Percentiles rank a stretch among this genome's conserved stretches.
phyloP scores from a whole-genome alignment of 176 grass and related monocot species.

The Musa troglodytarum region DNA sequence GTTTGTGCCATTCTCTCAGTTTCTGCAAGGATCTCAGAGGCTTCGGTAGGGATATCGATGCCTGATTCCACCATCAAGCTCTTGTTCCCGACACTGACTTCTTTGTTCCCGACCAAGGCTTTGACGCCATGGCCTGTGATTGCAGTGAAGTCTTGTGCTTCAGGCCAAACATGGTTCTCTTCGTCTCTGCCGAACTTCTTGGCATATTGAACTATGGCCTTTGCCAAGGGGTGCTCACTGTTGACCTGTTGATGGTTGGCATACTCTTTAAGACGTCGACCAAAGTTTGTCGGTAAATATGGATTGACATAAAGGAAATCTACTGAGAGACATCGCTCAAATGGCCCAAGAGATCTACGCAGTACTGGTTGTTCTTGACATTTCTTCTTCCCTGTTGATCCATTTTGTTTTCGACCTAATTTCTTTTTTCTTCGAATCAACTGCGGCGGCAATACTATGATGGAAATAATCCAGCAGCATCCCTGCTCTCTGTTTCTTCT shows the following conservation, averaged over 20 bases:
- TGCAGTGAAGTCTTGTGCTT: slow-evolving; percentile 66
- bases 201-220: slow-evolving; percentile 66
- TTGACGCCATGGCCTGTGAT: slow-evolving; percentile 75
- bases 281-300: no score
- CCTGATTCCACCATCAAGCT: slow-evolving; percentile 58
- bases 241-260: slow-evolving; percentile 40
- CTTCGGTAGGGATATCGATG: slow-evolving; percentile 50
- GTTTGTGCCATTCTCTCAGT: slow-evolving; percentile 67
- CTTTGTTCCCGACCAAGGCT: slow-evolving; percentile 37
- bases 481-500: no score
- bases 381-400: no score
- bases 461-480: no score
- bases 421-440: no score
- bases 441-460: no score
- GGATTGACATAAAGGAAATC: background rate
- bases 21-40: slow-evolving; percentile 58
- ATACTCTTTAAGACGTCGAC: background rate
- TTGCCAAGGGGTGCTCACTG: slow-evolving; percentile 88
- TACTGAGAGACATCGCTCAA: no score
- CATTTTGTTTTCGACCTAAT: no score
- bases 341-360: no score
- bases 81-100: slow-evolving; percentile 67
- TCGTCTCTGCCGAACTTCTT: slow-evolving; percentile 46
- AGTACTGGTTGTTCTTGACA: no score
- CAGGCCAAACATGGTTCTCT: slow-evolving; percentile 52